These are phyloP conservation scores for Mycena belliarum DNA, from an alignment of 768 basidiomycete genomes.

Conservation along the genomic window DNA sequence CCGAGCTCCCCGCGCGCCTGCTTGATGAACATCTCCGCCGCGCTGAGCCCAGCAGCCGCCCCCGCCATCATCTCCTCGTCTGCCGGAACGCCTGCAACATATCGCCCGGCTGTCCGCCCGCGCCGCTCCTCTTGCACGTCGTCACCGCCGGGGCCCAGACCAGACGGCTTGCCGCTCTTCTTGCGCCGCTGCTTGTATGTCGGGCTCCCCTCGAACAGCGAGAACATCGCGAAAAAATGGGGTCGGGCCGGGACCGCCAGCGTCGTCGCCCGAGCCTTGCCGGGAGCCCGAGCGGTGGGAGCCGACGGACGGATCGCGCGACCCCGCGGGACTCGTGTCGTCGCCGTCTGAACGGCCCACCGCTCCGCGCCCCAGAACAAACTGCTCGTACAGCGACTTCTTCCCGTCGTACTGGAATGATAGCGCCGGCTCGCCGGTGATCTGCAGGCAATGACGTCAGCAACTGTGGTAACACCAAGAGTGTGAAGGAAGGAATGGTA, in stretches of 20 bases:
- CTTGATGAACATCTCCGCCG: constrained; percentile 67
- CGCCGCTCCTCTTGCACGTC: constrained; percentile 33
- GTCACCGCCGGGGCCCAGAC: constrained; percentile 26
- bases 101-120: constrained; percentile 18
- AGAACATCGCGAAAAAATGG: constrained; percentile 66
- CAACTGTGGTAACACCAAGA: no score
- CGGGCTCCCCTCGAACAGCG: constrained; percentile 82
- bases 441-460: background rate
- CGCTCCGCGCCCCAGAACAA: constrained; percentile 39
- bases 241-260: constrained; percentile 36
- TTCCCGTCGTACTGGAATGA: constrained; percentile 90
- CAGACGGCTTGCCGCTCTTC: constrained; percentile 51
- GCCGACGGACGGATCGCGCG: constrained; percentile 19
- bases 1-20: constrained; percentile 61
- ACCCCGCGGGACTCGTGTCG: constrained; percentile 16
- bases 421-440: constrained; percentile 78
- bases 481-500: no score
- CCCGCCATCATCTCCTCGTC: constrained; percentile 26
- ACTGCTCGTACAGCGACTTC: constrained; percentile 87
- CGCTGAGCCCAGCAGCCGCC: constrained; percentile 37
- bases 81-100: constrained; percentile 5
- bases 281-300: constrained; percentile 21
- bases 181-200: constrained; percentile 89
- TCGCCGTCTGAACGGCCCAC: constrained; percentile 29
- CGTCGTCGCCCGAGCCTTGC: constrained; percentile 21